phyloP scores from a whole-genome alignment of 2,329 filamentous ascomycete species.

The Fusarium sp. region DNA sequence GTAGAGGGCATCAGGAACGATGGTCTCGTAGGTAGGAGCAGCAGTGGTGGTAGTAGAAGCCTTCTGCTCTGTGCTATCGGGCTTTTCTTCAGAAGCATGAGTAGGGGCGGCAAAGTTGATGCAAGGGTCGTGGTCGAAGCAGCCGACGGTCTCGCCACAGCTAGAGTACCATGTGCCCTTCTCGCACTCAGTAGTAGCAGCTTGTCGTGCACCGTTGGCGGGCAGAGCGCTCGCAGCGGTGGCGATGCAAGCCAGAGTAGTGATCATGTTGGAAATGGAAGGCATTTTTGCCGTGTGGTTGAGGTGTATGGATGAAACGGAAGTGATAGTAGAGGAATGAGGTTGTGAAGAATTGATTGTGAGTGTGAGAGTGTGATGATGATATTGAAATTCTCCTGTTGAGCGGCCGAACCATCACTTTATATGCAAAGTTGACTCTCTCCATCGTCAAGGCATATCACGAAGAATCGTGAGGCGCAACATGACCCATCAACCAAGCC shows the following conservation, averaged over 20 bases:
- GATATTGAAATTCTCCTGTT: not conserved
- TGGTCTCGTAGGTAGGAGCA: not conserved
- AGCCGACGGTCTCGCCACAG: constrained; percentile 10
- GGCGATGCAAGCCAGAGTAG: constrained; percentile 17
- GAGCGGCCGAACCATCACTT: not conserved
- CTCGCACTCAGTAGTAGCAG: constrained; percentile 11
- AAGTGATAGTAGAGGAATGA: not conserved
- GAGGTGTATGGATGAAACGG: too few relatives aligned
- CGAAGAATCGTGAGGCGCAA: not conserved
- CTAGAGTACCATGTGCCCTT: constrained; percentile 16
- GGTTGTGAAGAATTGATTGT: not conserved
- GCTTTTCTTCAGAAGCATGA: not conserved
- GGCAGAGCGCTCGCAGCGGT: constrained; percentile 20
- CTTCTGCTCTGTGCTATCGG: not conserved
- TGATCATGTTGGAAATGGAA: constrained; percentile 19
- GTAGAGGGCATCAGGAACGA: constrained; percentile 14
- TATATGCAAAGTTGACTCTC: not conserved
- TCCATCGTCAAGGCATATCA: too few relatives aligned
- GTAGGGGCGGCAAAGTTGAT: not conserved
- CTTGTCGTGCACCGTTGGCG: constrained; percentile 14
- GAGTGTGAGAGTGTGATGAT: not conserved
- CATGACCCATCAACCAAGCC: not conserved
- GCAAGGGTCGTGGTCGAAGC: constrained; percentile 24
- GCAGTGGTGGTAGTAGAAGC: not conserved
- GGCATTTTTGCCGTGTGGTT: constrained; percentile 19